Evolutionary conservation across 306 rosid genomes (phyloP).

Genomic region (Heteromeles arbutifolia): DNA sequence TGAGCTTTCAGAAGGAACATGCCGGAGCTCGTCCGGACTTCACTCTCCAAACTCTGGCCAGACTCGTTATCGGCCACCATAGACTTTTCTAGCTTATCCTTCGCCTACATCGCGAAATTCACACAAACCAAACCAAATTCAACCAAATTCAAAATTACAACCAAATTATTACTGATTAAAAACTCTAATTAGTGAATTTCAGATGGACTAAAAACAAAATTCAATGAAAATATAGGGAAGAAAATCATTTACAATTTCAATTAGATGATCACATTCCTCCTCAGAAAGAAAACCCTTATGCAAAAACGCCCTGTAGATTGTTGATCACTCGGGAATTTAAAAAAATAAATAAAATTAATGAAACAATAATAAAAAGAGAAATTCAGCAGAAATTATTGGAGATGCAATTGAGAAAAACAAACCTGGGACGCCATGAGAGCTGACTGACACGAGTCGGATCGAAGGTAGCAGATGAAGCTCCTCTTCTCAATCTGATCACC

Average conservation of each 20-base stretch:
- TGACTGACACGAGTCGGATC: slow-evolving; percentile 80
- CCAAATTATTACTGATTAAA: background rate
- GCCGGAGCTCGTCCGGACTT: slow-evolving; percentile 92
- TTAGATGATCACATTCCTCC: slow-evolving; percentile 79
- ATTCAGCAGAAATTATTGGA: background rate
- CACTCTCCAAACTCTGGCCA: slow-evolving; percentile 68
- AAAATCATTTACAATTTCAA: slow-evolving; percentile 42
- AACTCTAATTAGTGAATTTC: background rate
- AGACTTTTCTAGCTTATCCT: slow-evolving; percentile 70
- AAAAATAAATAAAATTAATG: background rate
- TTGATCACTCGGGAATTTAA: background rate
- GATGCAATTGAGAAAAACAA: slow-evolving; percentile 1
- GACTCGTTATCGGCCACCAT: slow-evolving; percentile 92
- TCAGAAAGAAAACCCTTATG: slow-evolving; percentile 62
- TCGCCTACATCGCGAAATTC: slow-evolving; percentile 49
- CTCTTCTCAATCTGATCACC: slow-evolving; percentile 38
- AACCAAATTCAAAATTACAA: background rate
- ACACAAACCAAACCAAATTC: slow-evolving; percentile 7
- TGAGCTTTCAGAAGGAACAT: slow-evolving; percentile 75
- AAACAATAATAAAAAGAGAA: background rate
- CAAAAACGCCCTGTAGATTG: slow-evolving; percentile 70
- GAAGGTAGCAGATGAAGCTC: slow-evolving; percentile 36
- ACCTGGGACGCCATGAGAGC: slow-evolving; percentile 95
- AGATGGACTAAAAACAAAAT: slow-evolving; percentile 6
- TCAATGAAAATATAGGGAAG: background rate